Percentiles rank a stretch among this genome's conserved stretches.
These are phyloP conservation scores for Russula emetica DNA, from an alignment of 768 basidiomycete species.

Conservation along the genomic window DNA sequence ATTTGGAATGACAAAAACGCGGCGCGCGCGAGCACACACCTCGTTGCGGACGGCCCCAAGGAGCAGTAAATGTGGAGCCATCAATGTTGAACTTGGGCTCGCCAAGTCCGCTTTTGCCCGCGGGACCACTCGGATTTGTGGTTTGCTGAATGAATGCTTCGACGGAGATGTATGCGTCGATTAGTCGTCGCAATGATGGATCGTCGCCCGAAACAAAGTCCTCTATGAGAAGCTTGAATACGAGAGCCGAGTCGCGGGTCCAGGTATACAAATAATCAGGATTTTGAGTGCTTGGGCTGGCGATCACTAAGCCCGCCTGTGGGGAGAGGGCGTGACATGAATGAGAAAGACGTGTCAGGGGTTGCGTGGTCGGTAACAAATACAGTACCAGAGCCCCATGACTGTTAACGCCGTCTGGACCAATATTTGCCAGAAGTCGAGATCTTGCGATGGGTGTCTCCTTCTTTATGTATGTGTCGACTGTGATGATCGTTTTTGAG, in stretches of 20 bases:
- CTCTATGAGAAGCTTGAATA: not conserved
- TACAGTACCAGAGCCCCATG: slow-evolving; percentile 37
- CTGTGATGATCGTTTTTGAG: not conserved
- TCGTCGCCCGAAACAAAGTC: not conserved
- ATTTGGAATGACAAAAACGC: not conserved
- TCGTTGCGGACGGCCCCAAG: not conserved
- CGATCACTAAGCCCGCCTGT: slow-evolving; percentile 39
- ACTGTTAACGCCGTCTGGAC: slow-evolving; percentile 50
- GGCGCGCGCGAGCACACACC: not conserved
- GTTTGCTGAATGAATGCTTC: not conserved
- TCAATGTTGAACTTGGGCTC: not conserved
- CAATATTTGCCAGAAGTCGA: slow-evolving; percentile 66
- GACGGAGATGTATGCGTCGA: not conserved
- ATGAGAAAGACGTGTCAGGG: not conserved
- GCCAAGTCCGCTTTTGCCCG: not conserved
- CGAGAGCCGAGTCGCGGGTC: not conserved
- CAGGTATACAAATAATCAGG: not conserved
- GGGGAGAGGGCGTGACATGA: not conserved
- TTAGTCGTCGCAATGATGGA: not conserved
- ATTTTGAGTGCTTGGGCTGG: slow-evolving; percentile 38
- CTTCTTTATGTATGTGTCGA: not conserved
- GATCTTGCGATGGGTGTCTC: slow-evolving; percentile 33
- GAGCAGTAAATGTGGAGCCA: not conserved
- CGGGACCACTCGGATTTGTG: not conserved
- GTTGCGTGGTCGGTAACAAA: slow-evolving; percentile 16